These are phyloP conservation scores for Petunia axillaris DNA, from an alignment of 257 asterid species.

Conservation along the genomic window DNA sequence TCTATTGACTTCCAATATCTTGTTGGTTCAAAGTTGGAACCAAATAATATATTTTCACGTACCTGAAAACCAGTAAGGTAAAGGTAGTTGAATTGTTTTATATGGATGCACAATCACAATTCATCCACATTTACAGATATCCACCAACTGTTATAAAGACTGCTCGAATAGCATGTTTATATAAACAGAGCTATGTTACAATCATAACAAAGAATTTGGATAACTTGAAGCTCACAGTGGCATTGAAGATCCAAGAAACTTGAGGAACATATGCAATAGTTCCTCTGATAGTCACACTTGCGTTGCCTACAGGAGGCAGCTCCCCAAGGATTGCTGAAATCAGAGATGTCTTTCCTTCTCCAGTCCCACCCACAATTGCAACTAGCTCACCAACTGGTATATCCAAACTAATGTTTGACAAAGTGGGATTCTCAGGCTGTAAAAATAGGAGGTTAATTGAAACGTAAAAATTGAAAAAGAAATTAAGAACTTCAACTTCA, in stretches of 20 bases:
- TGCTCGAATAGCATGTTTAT: not conserved
- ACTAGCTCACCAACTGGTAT: conserved; percentile 81
- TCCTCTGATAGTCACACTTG: conserved; percentile 72
- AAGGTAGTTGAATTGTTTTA: conserved; percentile 22
- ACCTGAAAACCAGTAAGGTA: conserved; percentile 52
- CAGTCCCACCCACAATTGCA: conserved; percentile 93
- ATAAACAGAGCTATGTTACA: conserved; percentile 10
- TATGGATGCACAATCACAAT: not conserved
- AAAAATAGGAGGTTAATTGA: conserved; percentile 22
- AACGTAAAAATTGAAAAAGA: conserved; percentile 19
- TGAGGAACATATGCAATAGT: conserved; percentile 92
- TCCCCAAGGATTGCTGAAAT: conserved; percentile 90
- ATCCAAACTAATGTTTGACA: conserved; percentile 73
- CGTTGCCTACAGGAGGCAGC: conserved; percentile 75
- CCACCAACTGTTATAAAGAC: not conserved
- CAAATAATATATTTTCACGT: conserved; percentile 79
- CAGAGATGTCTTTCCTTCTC: conserved; percentile 94
- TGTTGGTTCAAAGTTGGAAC: conserved; percentile 66
- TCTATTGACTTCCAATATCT: conserved; percentile 73
- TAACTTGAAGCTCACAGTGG: conserved; percentile 64
- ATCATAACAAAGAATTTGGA: conserved; percentile 19
- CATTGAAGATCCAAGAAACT: conserved; percentile 92
- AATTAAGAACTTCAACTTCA: conserved; percentile 21
- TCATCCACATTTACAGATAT: not conserved
- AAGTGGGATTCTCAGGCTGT: conserved; percentile 75